A percentile compares a stretch with the other conserved stretches of the same genome.
Conservation (phyloP, 176 grass and related monocot species). For the Oryza glumipatula region DNA sequence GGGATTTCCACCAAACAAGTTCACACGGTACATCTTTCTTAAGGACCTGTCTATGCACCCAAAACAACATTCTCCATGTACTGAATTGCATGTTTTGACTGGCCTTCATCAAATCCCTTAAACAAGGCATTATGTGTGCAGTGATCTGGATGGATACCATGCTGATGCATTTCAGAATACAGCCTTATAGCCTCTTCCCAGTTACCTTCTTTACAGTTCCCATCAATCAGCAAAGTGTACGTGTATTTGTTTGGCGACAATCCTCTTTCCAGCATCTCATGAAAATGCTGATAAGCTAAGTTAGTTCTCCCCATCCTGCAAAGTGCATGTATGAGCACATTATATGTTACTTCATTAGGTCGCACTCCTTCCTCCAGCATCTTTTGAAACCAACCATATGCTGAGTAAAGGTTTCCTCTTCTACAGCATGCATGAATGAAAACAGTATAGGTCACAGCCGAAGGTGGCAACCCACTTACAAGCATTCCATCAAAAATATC, state of each 20-base stretch:
- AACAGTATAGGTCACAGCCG: conserved; percentile 60
- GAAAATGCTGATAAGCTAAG: conserved; percentile 60
- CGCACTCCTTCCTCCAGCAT: conserved; percentile 48
- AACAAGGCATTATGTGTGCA: conserved; percentile 60
- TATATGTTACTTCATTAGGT: conserved; percentile 70
- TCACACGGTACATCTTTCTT: conserved; percentile 22
- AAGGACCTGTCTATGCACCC: conserved; percentile 48
- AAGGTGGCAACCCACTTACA: conserved; percentile 47
- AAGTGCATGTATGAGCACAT: conserved; percentile 67
- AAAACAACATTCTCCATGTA: conserved; percentile 84
- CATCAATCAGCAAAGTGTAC: conserved; percentile 72
- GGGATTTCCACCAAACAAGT: not conserved
- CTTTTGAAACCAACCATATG: conserved; percentile 56
- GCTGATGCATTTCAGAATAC: conserved; percentile 76
- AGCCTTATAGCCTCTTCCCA: conserved; percentile 65
- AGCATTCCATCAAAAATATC: conserved; percentile 61
- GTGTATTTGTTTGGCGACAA: conserved; percentile 64
- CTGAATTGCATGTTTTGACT: conserved; percentile 49
- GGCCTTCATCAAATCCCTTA: conserved; percentile 63
- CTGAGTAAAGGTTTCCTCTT: conserved; percentile 51
- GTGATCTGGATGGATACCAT: conserved; percentile 60
- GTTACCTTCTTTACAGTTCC: conserved; percentile 56
- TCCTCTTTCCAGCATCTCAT: conserved; percentile 60
- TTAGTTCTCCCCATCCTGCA: conserved; percentile 53
- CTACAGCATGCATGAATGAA: conserved; percentile 63